Percentiles rank a stretch among this genome's conserved stretches.
These are phyloP conservation scores for Nothophytophthora sp. DNA, from an alignment of 352 stramenopile species.

Conservation along the genomic window DNA sequence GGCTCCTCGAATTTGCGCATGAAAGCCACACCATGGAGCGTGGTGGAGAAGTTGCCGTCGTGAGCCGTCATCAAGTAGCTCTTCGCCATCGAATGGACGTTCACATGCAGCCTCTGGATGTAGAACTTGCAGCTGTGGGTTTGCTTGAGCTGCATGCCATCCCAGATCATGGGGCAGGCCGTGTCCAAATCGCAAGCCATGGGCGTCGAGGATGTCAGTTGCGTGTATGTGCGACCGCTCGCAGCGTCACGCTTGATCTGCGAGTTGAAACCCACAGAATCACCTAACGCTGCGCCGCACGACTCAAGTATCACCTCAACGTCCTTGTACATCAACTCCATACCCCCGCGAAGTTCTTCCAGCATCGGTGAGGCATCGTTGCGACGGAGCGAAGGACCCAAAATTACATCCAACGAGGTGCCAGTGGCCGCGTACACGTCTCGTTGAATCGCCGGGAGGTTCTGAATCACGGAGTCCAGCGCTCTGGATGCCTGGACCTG, in stretches of 20 bases:
- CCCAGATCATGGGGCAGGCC: conserved; percentile 18
- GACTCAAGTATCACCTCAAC: conserved; percentile 7
- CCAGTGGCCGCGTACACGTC: conserved; percentile 15
- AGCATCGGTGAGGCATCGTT: conserved; percentile 23
- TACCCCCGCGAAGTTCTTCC: conserved; percentile 9
- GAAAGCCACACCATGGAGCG: conserved; percentile 14
- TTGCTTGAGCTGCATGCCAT: conserved; percentile 15
- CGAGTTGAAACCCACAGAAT: conserved; percentile 4
- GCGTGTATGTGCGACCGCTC: conserved; percentile 4
- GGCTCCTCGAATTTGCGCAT: conserved; percentile 15
- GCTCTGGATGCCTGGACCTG: conserved; percentile 11
- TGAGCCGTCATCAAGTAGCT: conserved; percentile 16
- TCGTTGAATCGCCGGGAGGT: conserved; percentile 9
- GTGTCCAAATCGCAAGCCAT: conserved; percentile 9
- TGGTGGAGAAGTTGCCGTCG: neutral
- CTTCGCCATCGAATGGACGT: conserved; percentile 18
- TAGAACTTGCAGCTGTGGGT: conserved; percentile 11
- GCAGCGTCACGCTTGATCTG: conserved; percentile 17
- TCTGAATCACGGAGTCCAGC: conserved; percentile 12
- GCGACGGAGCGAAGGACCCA: conserved; percentile 9
- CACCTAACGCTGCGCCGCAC: neutral
- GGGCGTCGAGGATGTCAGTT: conserved; percentile 13
- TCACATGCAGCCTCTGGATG: conserved; percentile 15
- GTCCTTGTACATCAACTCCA: conserved; percentile 18
- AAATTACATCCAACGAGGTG: conserved; percentile 9